Conservation (phyloP, 306 rosid genomes). For the Sicyos edulis region DNA sequence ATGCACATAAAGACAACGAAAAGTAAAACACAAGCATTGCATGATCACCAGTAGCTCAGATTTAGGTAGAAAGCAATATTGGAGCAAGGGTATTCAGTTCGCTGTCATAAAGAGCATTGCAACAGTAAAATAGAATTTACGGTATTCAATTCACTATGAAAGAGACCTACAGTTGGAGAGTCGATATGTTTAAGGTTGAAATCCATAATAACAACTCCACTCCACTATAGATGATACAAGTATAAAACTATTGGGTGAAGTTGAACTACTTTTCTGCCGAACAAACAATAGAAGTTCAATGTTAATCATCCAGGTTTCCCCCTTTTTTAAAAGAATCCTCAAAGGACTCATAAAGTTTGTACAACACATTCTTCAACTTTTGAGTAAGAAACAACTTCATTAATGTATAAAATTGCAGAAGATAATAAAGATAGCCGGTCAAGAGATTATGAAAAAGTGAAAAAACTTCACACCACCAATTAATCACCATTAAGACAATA, state of each 20-base stretch:
- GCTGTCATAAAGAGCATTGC: neutral
- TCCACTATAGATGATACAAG: neutral
- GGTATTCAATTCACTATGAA: neutral
- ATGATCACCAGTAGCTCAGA: neutral
- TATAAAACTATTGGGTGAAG: neutral
- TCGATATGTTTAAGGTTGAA: neutral
- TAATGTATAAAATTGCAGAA: no score
- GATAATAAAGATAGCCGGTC: no score
- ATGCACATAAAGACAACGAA: neutral
- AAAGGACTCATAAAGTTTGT: neutral
- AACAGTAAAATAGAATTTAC: neutral
- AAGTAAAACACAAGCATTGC: constrained; percentile 1
- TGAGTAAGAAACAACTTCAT: no score
- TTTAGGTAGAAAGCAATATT: neutral
- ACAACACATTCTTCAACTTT: neutral
- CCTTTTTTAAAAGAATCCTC: neutral
- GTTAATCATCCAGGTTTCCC: neutral
- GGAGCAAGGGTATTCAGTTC: neutral
- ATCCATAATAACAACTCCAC: neutral
- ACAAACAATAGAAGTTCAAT: neutral
- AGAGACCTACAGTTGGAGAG: neutral
- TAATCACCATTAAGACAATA: no score
- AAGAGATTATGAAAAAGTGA: no score
- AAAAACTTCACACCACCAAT: no score
- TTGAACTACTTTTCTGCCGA: neutral